A percentile compares a stretch with the other conserved stretches of the same genome.
Conservation (phyloP, 2,329 filamentous ascomycete species). For the Sclerotinia borealis region DNA sequence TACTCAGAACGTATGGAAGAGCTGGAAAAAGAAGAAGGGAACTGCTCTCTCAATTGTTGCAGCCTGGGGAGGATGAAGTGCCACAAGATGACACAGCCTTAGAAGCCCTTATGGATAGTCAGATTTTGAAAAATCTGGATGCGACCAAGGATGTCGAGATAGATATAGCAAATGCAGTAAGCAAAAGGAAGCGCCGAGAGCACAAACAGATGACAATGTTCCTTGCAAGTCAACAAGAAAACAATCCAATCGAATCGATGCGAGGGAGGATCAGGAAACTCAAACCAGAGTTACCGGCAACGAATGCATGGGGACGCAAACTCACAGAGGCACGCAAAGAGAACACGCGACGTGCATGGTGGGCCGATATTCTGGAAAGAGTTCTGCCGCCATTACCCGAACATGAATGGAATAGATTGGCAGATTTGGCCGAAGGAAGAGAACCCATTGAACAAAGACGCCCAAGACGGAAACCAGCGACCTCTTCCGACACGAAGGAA, state of each 20-base stretch:
- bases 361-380: conserved; percentile 40
- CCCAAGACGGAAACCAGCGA: conserved; percentile 21
- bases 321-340: conserved; percentile 36
- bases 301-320: conserved; percentile 46
- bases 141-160: background rate
- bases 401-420: conserved; percentile 51
- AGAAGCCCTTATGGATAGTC: conserved; percentile 26
- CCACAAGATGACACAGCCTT: conserved; percentile 40
- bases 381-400: conserved; percentile 49
- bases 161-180: background rate
- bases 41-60: conserved; percentile 39
- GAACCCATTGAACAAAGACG: conserved; percentile 15
- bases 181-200: background rate
- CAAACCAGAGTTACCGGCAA: conserved; percentile 37
- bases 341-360: conserved; percentile 44
- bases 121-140: background rate
- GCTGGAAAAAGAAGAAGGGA: conserved; percentile 45
- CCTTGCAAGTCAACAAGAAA: conserved; percentile 20
- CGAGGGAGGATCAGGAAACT: conserved; percentile 8
- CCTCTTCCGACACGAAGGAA: background rate
- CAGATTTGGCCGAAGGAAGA: conserved; percentile 38
- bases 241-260: conserved; percentile 13
- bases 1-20: conserved; percentile 48
- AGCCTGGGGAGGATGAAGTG: conserved; percentile 28
- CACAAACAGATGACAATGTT: background rate